Evolutionary conservation across 345 rosid genomes (phyloP), one percentile per base, ranked within the genome.

Genomic region (Euphorbia tirucalli): DNA sequence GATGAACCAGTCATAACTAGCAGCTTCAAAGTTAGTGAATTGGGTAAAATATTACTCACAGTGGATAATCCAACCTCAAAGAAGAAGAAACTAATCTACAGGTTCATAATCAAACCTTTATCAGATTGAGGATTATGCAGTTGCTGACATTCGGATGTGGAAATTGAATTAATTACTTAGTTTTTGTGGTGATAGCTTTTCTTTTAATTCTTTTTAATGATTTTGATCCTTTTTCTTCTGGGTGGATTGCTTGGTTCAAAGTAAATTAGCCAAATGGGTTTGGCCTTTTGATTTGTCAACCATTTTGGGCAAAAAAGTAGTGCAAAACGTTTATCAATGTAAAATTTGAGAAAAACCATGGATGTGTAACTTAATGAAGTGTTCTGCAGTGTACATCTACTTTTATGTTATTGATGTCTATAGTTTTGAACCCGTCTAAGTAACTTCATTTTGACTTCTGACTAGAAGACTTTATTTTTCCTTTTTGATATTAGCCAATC

Each of bases 51-150:
- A 62, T 77, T 90, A 79, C 91, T 90, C 22, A 87, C 90, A 1
- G 68, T 95, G 16, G 92, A 95, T 84, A 95, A 95, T 72, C 86
- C 92, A 62, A 85, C 88, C 50, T 81, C 95, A n/a, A 90, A 89
- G 82, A 95, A 87, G 90, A 92, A 94, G 91, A 90, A 85, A 77
- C 88, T 95, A 61, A 83, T 95, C 65, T 92, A 95, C 90, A 85
- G 97, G 97, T 89, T 90, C 85, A 90, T 84, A 78, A 83, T 87
- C 56, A 80, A 88, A 71, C 85, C 96, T 43, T 80, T 82, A 70
- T 71, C 72, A 55, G 82, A 83, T 11, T 88, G 78, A 77, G 77
- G 48, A 48, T 30, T 52, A 24, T 62, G 61, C 56, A 5, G 21
- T 35, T 50, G 21, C 60, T 14, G 59, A 35, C 61, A 37, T 4